phyloP scores from a whole-genome alignment of 306 rosid species.

The Dalbergia oliveri region DNA sequence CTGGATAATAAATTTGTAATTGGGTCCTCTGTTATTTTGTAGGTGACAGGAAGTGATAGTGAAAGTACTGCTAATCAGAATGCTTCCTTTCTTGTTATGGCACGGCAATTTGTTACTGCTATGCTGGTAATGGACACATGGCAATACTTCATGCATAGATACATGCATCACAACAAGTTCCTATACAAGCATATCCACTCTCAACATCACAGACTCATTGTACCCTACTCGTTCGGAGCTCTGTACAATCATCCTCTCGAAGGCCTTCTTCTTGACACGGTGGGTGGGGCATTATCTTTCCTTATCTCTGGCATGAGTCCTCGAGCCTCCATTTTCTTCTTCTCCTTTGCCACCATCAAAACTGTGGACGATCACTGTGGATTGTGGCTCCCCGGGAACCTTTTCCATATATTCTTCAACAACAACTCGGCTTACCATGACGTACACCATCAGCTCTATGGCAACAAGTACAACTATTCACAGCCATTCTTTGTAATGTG shows the following conservation, averaged over 20 bases:
- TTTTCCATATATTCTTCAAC: slow-evolving; percentile 73
- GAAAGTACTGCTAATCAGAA: slow-evolving; percentile 46
- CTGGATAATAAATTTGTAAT: slow-evolving; percentile 33
- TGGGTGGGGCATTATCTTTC: slow-evolving; percentile 94
- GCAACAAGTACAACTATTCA: slow-evolving; percentile 92
- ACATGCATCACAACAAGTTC: slow-evolving; percentile 96
- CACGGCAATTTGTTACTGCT: slow-evolving; percentile 78
- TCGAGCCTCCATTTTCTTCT: slow-evolving; percentile 89
- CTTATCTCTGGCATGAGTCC: slow-evolving; percentile 92
- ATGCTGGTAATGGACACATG: slow-evolving; percentile 95
- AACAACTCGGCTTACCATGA: slow-evolving; percentile 96
- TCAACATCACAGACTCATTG: slow-evolving; percentile 90
- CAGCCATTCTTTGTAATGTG: slow-evolving; percentile 94
- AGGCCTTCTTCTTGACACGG: slow-evolving; percentile 93
- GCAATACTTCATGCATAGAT: slow-evolving; percentile 98
- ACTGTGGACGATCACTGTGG: slow-evolving; percentile 98
- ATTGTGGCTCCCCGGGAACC: slow-evolving; percentile 90
- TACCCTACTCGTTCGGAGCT: slow-evolving; percentile 94
- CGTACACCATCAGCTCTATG: slow-evolving; percentile 94
- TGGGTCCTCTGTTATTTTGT: slow-evolving; percentile 34
- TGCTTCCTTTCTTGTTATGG: slow-evolving; percentile 60
- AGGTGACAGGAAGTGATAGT: slow-evolving; percentile 77
- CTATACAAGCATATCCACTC: slow-evolving; percentile 94
- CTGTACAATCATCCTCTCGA: slow-evolving; percentile 94
- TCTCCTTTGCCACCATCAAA: slow-evolving; percentile 94